A percentile compares a stretch with the other conserved stretches of the same genome.
These are phyloP conservation scores for Diaporthe citriasiana DNA, from an alignment of 2,329 filamentous ascomycete genomes.

Conservation along the genomic window DNA sequence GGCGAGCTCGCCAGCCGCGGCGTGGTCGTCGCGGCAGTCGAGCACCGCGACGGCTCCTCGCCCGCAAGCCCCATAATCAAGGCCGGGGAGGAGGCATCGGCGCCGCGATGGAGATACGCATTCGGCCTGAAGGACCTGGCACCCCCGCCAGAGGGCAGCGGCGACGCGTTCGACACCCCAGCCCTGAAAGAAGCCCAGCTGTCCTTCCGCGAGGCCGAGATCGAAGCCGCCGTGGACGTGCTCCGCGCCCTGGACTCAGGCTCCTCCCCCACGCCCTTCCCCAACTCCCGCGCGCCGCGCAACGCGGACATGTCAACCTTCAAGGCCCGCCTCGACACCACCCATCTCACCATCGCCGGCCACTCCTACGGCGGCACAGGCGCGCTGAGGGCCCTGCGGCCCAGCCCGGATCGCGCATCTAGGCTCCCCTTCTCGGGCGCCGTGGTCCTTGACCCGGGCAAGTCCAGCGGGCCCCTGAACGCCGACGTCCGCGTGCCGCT, in stretches of 20 bases:
- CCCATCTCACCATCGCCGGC: conserved; percentile 69
- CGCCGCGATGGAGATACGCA: conserved; percentile 33
- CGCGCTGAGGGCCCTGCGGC: conserved; percentile 71
- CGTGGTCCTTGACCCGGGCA: conserved; percentile 76
- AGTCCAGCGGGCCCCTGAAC: conserved; percentile 73
- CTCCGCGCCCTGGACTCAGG: conserved; percentile 58
- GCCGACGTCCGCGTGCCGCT: conserved; percentile 69
- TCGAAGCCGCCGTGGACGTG: conserved; percentile 59
- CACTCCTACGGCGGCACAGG: conserved; percentile 78
- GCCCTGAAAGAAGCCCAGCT: conserved; percentile 62
- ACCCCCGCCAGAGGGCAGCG: conserved; percentile 54
- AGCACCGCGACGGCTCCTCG: conserved; percentile 67
- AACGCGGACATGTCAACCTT: conserved; percentile 61
- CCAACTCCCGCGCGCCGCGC: conserved; percentile 65
- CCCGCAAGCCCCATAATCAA: conserved; percentile 59
- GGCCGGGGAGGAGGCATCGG: conserved; percentile 46
- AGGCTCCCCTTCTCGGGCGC: conserved; percentile 66
- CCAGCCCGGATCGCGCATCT: conserved; percentile 54
- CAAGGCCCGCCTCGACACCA: conserved; percentile 66
- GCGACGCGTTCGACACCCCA: conserved; percentile 45
- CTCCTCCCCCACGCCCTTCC: conserved; percentile 47
- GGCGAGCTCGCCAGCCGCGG: conserved; percentile 65
- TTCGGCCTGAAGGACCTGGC: conserved; percentile 35
- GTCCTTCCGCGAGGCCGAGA: conserved; percentile 65
- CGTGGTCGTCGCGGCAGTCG: conserved; percentile 63